Conservation (phyloP, 2,329 filamentous ascomycete genomes). For the Pseudocercospora ulei region DNA sequence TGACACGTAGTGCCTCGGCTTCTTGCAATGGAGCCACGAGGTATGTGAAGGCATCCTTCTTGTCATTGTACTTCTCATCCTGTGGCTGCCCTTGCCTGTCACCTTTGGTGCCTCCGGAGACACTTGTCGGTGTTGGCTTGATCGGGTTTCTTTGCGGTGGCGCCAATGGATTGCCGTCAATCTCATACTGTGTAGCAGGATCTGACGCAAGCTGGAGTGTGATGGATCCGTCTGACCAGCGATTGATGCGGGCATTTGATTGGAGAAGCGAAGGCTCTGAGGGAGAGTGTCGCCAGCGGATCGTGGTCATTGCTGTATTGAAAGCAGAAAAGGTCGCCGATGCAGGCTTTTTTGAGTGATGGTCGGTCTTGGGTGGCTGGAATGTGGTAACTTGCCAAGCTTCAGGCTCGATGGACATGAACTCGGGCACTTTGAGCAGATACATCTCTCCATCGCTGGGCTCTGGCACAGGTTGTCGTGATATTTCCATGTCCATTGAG, state of each 20-base stretch:
- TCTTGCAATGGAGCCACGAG: conserved; percentile 60
- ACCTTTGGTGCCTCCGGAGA: conserved; percentile 30
- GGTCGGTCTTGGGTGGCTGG: conserved; percentile 52
- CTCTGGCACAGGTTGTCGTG: conserved; percentile 60
- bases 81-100: conserved; percentile 24
- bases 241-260: conserved; percentile 64
- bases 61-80: conserved; percentile 52
- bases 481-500: conserved; percentile 55
- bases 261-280: conserved; percentile 56
- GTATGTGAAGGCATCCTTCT: conserved; percentile 66
- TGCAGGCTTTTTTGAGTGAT: conserved; percentile 42
- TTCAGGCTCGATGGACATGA: conserved; percentile 59
- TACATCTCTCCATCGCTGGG: conserved; percentile 63
- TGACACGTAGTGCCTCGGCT: conserved; percentile 59
- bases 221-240: conserved; percentile 70
- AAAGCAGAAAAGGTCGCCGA: conserved; percentile 49
- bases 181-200: conserved; percentile 60
- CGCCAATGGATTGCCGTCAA: conserved; percentile 60
- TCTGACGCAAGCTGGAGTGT: conserved; percentile 64
- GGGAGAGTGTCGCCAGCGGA: conserved; percentile 60
- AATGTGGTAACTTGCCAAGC: conserved; percentile 59
- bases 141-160: conserved; percentile 46
- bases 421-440: conserved; percentile 60
- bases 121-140: conserved; percentile 42
- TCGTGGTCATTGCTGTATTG: conserved; percentile 55